These are phyloP conservation scores for Pseudonitzschia multiseries DNA, from an alignment of 108 stramenopile genomes.

Conservation along the genomic window DNA sequence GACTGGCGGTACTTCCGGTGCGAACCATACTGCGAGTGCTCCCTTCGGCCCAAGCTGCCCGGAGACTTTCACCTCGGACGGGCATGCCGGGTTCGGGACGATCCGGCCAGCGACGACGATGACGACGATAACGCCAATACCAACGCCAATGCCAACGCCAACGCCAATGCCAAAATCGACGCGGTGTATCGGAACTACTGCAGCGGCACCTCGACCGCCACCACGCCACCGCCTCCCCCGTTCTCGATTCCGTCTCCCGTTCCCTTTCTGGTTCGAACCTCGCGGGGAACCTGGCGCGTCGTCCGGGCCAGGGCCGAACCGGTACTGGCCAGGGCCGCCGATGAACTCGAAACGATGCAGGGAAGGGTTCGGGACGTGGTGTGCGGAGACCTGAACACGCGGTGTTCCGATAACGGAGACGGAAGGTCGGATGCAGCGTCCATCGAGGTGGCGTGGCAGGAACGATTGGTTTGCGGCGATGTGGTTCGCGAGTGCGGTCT, in stretches of 20 bases:
- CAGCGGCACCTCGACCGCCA: neutral
- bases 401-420: neutral
- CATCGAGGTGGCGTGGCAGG: slow-evolving; percentile 31
- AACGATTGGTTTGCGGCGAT: slow-evolving; percentile 26
- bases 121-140: too few species aligned
- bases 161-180: neutral
- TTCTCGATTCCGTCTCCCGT: neutral
- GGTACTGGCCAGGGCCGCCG: neutral
- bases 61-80: slow-evolving; percentile 83
- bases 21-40: slow-evolving; percentile 79
- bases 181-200: neutral
- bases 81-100: slow-evolving; percentile 58
- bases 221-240: neutral
- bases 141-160: too few species aligned
- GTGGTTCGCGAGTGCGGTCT: slow-evolving; percentile 12
- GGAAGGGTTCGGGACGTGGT: slow-evolving; percentile 15
- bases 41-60: slow-evolving; percentile 41
- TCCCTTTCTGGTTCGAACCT: neutral
- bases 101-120: slow-evolving; percentile 1
- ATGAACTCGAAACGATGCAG: slow-evolving; percentile 7
- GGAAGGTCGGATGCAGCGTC: neutral
- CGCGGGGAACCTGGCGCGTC: neutral
- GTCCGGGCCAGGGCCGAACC: neutral
- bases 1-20: slow-evolving; percentile 76
- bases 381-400: slow-evolving; percentile 11